Conservation (phyloP, 108 stramenopile genomes). For the Cyclostephanos tholiformis region DNA sequence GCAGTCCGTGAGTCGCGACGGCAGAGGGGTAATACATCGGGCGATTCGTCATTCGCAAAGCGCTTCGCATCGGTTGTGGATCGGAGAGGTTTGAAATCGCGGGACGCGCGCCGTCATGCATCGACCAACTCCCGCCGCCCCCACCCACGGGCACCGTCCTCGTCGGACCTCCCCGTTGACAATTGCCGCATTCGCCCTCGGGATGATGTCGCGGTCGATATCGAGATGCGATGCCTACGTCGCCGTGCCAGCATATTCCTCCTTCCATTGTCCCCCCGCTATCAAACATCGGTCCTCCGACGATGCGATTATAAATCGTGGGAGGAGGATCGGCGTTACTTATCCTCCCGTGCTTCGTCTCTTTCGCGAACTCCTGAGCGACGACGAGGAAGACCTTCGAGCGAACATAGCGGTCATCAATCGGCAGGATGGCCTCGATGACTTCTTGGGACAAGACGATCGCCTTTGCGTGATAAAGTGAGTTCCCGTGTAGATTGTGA, state of each 20-base stretch:
- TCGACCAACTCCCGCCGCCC: too few species aligned
- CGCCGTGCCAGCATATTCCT: too few species aligned
- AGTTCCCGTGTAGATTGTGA: neutral
- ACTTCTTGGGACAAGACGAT: conserved; percentile 34
- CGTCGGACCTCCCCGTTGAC: neutral
- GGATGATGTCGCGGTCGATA: neutral
- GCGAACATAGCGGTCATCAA: conserved; percentile 22
- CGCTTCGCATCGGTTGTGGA: too few species aligned
- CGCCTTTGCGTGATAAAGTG: conserved; percentile 39
- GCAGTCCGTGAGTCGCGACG: too few species aligned
- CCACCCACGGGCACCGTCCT: neutral
- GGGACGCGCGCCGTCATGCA: too few species aligned
- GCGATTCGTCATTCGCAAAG: too few species aligned
- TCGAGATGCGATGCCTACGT: neutral
- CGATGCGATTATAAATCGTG: too few species aligned
- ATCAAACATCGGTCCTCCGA: too few species aligned
- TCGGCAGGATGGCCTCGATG: conserved; percentile 30
- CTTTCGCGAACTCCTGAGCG: conserved; percentile 36
- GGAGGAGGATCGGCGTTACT: too few species aligned
- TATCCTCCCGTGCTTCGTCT: neutral
- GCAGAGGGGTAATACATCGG: too few species aligned
- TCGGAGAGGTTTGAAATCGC: too few species aligned
- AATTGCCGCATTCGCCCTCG: neutral
- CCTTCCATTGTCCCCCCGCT: too few species aligned
- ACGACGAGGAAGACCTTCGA: conserved; percentile 41